A percentile compares a stretch with the other conserved stretches of the same genome.
phyloP scores from a whole-genome alignment of 2,329 filamentous ascomycete species.

The Fusarium sulawesiense region DNA sequence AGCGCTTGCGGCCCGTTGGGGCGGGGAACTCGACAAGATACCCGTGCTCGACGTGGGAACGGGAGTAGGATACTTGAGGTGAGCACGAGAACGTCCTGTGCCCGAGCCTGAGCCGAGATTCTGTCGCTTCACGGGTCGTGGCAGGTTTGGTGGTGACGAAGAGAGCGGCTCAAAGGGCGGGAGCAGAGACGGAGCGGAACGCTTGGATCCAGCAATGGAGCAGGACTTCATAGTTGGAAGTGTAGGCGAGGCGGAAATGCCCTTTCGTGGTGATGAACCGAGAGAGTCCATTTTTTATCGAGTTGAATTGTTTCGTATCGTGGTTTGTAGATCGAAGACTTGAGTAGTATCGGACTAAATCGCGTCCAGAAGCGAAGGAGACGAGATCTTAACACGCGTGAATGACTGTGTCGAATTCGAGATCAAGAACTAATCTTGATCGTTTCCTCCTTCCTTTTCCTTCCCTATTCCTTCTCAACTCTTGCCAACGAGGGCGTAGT shows the following conservation, averaged over 20 bases:
- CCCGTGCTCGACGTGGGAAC: slow-evolving; percentile 94
- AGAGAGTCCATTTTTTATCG: slow-evolving; percentile 52
- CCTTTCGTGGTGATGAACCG: slow-evolving; percentile 50
- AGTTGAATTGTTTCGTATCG: neutral
- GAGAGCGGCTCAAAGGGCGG: slow-evolving; percentile 83
- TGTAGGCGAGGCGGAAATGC: slow-evolving; percentile 49
- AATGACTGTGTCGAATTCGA: neutral
- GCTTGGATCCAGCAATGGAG: slow-evolving; percentile 64
- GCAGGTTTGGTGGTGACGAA: slow-evolving; percentile 80
- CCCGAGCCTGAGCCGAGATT: slow-evolving; percentile 50
- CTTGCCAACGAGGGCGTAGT: slow-evolving; percentile 4
- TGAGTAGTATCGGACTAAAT: slow-evolving; percentile 17
- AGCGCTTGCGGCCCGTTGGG: slow-evolving; percentile 66
- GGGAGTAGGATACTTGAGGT: slow-evolving; percentile 87
- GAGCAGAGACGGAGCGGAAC: slow-evolving; percentile 74
- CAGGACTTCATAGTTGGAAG: slow-evolving; percentile 47
- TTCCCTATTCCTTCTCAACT: neutral
- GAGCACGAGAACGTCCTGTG: slow-evolving; percentile 52
- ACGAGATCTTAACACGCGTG: slow-evolving; percentile 20
- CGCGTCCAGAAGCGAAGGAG: slow-evolving; percentile 29
- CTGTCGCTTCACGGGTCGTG: slow-evolving; percentile 76
- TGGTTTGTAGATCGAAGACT: slow-evolving; percentile 5
- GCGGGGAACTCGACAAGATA: slow-evolving; percentile 88
- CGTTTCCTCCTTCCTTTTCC: neutral
- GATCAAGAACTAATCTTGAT: neutral